Evolutionary conservation across 1,284 basidiomycete species (phyloP), one percentile per base, ranked within the genome.

Genomic region (Volvariella surrecta): DNA sequence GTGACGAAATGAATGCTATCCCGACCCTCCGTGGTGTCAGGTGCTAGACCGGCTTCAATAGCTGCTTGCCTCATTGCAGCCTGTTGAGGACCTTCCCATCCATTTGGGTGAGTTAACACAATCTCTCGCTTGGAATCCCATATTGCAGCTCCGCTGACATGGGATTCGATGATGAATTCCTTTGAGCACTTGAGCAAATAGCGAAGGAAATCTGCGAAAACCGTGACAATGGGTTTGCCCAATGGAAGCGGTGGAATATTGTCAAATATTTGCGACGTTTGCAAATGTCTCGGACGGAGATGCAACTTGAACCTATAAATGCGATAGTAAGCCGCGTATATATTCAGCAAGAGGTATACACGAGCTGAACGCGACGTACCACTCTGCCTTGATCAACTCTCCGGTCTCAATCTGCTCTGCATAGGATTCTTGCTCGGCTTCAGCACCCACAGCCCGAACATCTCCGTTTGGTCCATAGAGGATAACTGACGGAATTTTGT

Each of bases 281-380:
- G 44, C 40, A 32, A 65, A 15, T 45, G 51, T 15, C 61, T 57
- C n/a, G 71, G 70, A 0, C 71, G 67, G 2, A 80, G 56, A 49
- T 76, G 62, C 0, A 80, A 55, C 52, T 80, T 79, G 61, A 77
- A 80, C 77, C 76, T 79, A 17, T 18, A 3, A 22, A 30, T n/a
- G 6, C 24, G 11, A 28, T 28, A 28, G 24, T 11, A 28, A 28
- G 11, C 6, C 24, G 51, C 50, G 8, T 39, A 37, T 10, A n/a
- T n/a, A n/a, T n/a, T n/a, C n/a, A n/a, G n/a, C n/a, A n/a, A 28
- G 6, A 11, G 24, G 11, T 6, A 28, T 28, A 28, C 6, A 6
- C 6, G 6, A 6, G 24, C 24, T 28, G 24, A 11, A 11, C 24
- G 11, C 6, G 11, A 28, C 24, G 6, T 28, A 28, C 24, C 24